Conservation (phyloP, 805 yeast species). For the Yueomyces sinensis region DNA sequence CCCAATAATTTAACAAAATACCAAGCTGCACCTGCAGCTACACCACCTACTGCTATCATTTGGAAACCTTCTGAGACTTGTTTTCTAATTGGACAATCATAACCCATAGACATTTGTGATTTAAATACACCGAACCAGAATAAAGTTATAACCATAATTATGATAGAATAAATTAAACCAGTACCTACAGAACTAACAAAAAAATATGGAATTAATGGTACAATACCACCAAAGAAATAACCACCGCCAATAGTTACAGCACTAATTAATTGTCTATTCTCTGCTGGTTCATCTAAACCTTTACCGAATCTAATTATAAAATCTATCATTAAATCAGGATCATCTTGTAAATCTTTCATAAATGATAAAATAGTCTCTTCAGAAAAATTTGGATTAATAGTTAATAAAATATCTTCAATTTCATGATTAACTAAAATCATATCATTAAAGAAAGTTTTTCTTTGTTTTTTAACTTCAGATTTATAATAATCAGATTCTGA, state of each 20-base stretch:
- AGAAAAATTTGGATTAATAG: conserved; percentile 40
- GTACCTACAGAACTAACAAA: conserved; percentile 60
- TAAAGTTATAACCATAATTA: conserved; percentile 76
- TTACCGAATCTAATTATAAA: conserved; percentile 77
- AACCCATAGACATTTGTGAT: conserved; percentile 77
- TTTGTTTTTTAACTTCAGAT: conserved; percentile 59
- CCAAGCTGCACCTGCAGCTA: conserved; percentile 96
- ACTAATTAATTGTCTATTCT: conserved; percentile 73
- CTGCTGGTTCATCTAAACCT: conserved; percentile 92
- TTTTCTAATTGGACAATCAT: conserved; percentile 46
- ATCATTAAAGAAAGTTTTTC: conserved; percentile 48
- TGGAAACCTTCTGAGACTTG: conserved; percentile 70
- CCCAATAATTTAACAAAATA: conserved; percentile 67
- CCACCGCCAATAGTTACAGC: conserved; percentile 87
- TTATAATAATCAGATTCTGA: conserved; percentile 67
- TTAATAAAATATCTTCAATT: conserved; percentile 66
- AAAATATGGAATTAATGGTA: conserved; percentile 84
- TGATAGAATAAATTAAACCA: conserved; percentile 60
- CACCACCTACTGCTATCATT: conserved; percentile 90
- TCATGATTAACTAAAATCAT: conserved; percentile 58
- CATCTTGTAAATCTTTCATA: conserved; percentile 62
- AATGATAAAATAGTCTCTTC: conserved; percentile 62
- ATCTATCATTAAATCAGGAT: conserved; percentile 69
- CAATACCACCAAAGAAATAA: conserved; percentile 83
- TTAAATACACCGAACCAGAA: conserved; percentile 78